Evolutionary conservation across 116 monocot species (phyloP).

Genomic region (Phalaenopsis hybrid): DNA sequence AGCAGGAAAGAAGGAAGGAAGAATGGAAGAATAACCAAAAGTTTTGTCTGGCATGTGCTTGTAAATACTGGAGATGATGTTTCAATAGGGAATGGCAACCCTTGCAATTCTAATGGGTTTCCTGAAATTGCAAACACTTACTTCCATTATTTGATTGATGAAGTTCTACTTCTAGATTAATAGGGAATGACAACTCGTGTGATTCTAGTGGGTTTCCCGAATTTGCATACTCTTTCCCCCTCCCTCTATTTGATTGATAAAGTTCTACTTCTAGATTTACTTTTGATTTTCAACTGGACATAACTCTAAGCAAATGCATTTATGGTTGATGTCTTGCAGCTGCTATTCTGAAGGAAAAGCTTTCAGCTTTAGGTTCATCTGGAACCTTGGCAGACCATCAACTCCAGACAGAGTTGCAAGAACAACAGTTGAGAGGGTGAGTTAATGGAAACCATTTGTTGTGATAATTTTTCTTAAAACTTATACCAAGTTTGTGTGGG

Average conservation of each 20-base stretch:
- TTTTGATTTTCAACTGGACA: neutral
- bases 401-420: constrained; percentile 76
- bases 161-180: no score
- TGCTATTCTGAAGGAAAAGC: constrained; percentile 90
- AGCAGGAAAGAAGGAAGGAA: neutral
- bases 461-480: neutral
- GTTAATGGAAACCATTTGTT: constrained; percentile 11
- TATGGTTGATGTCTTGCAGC: constrained; percentile 43
- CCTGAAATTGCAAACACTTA: no score
- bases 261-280: neutral
- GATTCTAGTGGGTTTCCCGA: neutral
- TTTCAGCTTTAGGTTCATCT: constrained; percentile 85
- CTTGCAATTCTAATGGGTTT: no score
- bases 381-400: constrained; percentile 98
- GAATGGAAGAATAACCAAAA: neutral
- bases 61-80: neutral
- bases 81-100: neutral
- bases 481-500: neutral
- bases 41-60: neutral
- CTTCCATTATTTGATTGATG: no score
- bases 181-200: no score
- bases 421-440: constrained; percentile 86
- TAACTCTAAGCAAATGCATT: neutral
- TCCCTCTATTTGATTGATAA: neutral
- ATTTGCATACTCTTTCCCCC: neutral